Percentiles rank a stretch among this genome's conserved stretches.
phyloP scores from a whole-genome alignment of 192 early-diverging fungal genomes.

The Coemansia pectinata region DNA sequence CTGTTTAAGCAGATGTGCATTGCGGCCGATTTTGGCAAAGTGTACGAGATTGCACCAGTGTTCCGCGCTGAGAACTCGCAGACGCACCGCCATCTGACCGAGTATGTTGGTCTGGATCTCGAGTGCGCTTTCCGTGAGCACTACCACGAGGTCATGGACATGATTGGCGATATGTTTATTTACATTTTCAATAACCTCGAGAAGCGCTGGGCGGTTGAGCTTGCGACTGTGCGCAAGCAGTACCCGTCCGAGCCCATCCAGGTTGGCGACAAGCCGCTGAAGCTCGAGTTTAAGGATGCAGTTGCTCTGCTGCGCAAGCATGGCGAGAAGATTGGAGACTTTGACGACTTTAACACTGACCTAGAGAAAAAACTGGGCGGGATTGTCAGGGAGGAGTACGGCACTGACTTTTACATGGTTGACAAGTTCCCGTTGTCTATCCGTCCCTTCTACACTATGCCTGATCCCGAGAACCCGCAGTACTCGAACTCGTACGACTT shows the following conservation, averaged over 20 bases:
- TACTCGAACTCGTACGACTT: conserved; percentile 99
- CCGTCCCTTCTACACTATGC: conserved; percentile 99
- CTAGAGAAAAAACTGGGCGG: conserved; percentile 82
- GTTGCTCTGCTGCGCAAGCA: conserved; percentile 84
- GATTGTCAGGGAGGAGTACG: conserved; percentile 90
- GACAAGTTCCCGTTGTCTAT: conserved; percentile 99
- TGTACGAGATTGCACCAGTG: conserved; percentile 97
- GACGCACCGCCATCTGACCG: conserved; percentile 99
- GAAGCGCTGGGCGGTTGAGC: conserved; percentile 76
- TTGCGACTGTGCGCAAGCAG: conserved; percentile 83
- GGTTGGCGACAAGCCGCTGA: conserved; percentile 79
- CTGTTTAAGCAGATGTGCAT: conserved; percentile 99
- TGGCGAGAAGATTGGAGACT: conserved; percentile 89
- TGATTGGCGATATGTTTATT: conserved; percentile 91
- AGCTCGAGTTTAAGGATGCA: conserved; percentile 86
- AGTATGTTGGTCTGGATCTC: conserved; percentile 97
- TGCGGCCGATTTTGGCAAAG: conserved; percentile 93
- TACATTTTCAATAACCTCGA: conserved; percentile 90
- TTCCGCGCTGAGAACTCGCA: conserved; percentile 99
- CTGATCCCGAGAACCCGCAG: conserved; percentile 77
- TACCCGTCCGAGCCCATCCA: conserved; percentile 91
- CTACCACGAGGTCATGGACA: conserved; percentile 96
- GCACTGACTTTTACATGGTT: conserved; percentile 98
- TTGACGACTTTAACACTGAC: conserved; percentile 90
- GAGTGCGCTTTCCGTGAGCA: conserved; percentile 99